These are phyloP conservation scores for Yarrowia divulgata DNA, from an alignment of 805 yeast genomes.

Conservation along the genomic window DNA sequence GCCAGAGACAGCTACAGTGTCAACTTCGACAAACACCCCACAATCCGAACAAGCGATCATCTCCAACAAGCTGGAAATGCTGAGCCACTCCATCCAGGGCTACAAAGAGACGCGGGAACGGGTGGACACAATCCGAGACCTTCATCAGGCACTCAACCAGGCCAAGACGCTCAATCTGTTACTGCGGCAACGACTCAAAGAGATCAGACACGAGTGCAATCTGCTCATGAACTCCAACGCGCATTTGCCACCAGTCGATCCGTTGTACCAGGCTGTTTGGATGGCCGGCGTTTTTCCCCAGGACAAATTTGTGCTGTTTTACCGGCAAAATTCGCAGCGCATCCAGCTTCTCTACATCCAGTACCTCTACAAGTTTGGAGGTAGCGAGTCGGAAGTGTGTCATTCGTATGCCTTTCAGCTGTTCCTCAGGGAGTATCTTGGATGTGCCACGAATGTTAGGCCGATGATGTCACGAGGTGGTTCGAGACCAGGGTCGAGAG, in stretches of 20 bases:
- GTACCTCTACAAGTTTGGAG: constrained; percentile 14
- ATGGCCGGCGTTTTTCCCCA: constrained; percentile 12
- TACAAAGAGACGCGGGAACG: not conserved
- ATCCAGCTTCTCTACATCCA: constrained; percentile 9
- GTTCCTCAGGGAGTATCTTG: constrained; percentile 11
- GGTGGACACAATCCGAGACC: not conserved
- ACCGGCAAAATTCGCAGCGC: not conserved
- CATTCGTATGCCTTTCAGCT: constrained; percentile 13
- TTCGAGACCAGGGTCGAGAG: not conserved
- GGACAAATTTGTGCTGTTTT: not conserved
- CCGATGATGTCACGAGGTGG: too few relatives aligned
- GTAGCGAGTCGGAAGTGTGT: constrained; percentile 1
- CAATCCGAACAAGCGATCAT: not conserved
- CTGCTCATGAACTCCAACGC: not conserved
- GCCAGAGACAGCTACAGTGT: too few relatives aligned
- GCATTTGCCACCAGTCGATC: constrained; percentile 1
- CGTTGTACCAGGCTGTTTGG: constrained; percentile 24
- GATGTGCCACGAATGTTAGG: not conserved
- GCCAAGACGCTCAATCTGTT: constrained; percentile 15
- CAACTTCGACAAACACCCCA: not conserved
- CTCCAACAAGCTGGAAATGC: not conserved
- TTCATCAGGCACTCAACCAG: constrained; percentile 14
- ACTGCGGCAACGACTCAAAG: constrained; percentile 19
- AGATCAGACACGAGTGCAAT: constrained; percentile 19
- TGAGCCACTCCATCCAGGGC: not conserved